Evolutionary conservation across 2,329 filamentous ascomycete genomes (phyloP).

Genomic region (Penicillium expansum): DNA sequence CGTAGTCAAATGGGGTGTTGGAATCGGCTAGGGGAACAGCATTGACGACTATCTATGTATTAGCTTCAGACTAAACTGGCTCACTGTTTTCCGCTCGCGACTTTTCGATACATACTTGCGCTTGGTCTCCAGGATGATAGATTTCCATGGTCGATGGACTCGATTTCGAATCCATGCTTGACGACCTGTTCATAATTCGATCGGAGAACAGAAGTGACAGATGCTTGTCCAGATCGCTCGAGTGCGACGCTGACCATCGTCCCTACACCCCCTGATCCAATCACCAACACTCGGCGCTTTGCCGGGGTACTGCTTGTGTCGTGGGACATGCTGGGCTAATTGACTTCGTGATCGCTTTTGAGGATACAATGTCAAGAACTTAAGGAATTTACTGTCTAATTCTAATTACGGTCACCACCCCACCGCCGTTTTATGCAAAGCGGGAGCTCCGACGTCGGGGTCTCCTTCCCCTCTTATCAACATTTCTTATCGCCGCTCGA

Average conservation of each 20-base stretch:
- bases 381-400: background rate
- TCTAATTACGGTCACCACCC: no score
- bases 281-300: constrained; percentile 45
- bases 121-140: constrained; percentile 52
- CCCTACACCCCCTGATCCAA: constrained; percentile 57
- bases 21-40: constrained; percentile 44
- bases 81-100: background rate
- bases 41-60: constrained; percentile 44
- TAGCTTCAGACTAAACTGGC: background rate
- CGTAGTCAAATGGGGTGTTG: constrained; percentile 50
- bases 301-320: background rate
- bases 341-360: background rate
- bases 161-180: constrained; percentile 52
- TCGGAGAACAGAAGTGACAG: constrained; percentile 55
- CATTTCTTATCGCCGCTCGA: background rate
- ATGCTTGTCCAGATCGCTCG: constrained; percentile 51
- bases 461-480: background rate
- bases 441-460: background rate
- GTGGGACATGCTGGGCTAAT: background rate
- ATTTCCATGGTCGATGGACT: constrained; percentile 55
- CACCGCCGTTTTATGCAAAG: background rate
- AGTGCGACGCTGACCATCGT: constrained; percentile 57
- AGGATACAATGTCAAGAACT: background rate
- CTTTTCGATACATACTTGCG: constrained; percentile 21
- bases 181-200: constrained; percentile 55